Conservation (phyloP, 1,284 basidiomycete species). For the Pseudozyma flocculosa region DNA sequence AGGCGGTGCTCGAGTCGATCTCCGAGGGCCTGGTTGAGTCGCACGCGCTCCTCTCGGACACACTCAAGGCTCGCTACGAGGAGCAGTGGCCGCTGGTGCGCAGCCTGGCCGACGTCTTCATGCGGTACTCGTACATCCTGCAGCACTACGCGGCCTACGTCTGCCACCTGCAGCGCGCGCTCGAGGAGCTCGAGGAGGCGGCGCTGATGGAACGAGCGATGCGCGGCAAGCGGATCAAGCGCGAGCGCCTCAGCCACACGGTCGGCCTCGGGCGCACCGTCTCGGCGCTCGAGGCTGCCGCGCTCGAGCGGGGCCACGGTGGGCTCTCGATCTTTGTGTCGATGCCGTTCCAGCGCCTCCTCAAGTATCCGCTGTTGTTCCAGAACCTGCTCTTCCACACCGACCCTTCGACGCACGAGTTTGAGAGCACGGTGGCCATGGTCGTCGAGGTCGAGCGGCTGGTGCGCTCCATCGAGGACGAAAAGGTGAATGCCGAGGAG, state of each 20-base stretch:
- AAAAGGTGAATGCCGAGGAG: constrained; percentile 94
- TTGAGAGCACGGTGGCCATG: constrained; percentile 92
- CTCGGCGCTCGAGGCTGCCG: constrained; percentile 69
- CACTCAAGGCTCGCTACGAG: constrained; percentile 46
- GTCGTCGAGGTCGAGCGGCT: constrained; percentile 94
- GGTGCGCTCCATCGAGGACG: constrained; percentile 92
- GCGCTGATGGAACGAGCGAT: constrained; percentile 49
- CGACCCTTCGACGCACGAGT: constrained; percentile 93
- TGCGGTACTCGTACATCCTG: constrained; percentile 40
- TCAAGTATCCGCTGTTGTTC: constrained; percentile 95
- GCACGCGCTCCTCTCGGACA: constrained; percentile 39
- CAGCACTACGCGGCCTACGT: constrained; percentile 45
- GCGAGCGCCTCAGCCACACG: constrained; percentile 44
- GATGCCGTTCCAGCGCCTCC: constrained; percentile 92
- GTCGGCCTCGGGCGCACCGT: constrained; percentile 53
- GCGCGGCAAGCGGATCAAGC: constrained; percentile 43
- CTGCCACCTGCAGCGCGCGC: constrained; percentile 42
- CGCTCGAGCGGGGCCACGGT: constrained; percentile 83
- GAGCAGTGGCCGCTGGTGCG: constrained; percentile 52
- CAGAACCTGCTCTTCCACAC: constrained; percentile 80
- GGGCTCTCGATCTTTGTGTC: constrained; percentile 89
- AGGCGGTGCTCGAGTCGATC: constrained; percentile 37
- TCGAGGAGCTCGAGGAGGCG: constrained; percentile 49
- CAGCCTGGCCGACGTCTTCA: constrained; percentile 47
- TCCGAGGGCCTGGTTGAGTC: constrained; percentile 41